Evolutionary conservation across 192 early-diverging fungal species (phyloP), one percentile per base, ranked within the genome.

Genomic region (Mortierella claussenii): DNA sequence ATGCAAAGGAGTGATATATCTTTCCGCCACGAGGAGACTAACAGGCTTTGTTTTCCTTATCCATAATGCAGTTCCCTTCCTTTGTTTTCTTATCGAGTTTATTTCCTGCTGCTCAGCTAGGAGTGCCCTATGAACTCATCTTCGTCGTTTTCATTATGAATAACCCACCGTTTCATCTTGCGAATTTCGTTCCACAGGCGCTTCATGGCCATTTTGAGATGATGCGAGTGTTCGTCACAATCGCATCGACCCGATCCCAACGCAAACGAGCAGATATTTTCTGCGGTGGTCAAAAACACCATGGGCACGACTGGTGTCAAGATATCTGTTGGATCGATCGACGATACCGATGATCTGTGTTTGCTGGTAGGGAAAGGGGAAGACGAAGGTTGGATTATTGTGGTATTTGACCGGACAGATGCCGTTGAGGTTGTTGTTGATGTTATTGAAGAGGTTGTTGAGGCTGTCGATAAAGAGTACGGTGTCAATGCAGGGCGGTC

Each of bases 91-190:
- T n/a, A n/a, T n/a, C n/a, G n/a, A n/a, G n/a, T n/a, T n/a, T n/a
- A n/a, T n/a, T n/a, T n/a, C n/a, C n/a, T n/a, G n/a, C n/a, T n/a
- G n/a, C n/a, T n/a, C n/a, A n/a, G 27, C 42, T 24, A 71, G 7
- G 53, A 34, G 21, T 73, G 69, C 10, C 61, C 61, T 9, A 2
- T 34, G 33, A 65, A 56, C 8, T 58, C 56, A 2, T 65, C 55
- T 18, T 74, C 70, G 11, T 52, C 60, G 4, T 57, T 20, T 6
- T 65, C 60, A 1, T 12, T 8, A 37, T 60, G 49, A 7, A 74
- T 43, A 1, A 74, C 62, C 70, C 70, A 74, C 42, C 70, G 70
- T 34, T 74, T 65, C 62, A 54, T 58, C 43, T 60, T 65, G 36
- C 52, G 46, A 1, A 53, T 55, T 10, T 64, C 63, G 44, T 74